Evolutionary conservation across 2,329 filamentous ascomycete species (phyloP).

Genomic region (Sphaceloma murrayae): DNA sequence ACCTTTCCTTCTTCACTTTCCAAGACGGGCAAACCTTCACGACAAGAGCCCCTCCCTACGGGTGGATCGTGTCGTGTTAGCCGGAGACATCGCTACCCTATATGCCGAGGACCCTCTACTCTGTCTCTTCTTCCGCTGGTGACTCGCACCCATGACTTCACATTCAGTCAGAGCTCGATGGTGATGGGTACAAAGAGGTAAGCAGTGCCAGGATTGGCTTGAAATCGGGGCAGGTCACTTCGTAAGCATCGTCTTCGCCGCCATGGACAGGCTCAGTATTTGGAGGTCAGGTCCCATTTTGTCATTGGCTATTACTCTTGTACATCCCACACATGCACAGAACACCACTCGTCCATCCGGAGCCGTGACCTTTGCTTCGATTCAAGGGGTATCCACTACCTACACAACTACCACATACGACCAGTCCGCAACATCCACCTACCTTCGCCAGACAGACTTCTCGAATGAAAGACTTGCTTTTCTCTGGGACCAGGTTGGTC

Average conservation of each 20-base stretch:
- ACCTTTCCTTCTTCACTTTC: background rate
- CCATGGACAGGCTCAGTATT: background rate
- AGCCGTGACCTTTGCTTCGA: constrained; percentile 25
- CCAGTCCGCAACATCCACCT: constrained; percentile 36
- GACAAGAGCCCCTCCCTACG: constrained; percentile 11
- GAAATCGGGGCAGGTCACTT: background rate
- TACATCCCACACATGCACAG: background rate
- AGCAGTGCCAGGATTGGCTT: no score
- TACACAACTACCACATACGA: constrained; percentile 34
- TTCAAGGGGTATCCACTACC: constrained; percentile 24
- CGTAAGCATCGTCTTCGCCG: background rate
- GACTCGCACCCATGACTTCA: constrained; percentile 14
- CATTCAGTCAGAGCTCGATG: background rate
- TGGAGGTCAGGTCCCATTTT: background rate
- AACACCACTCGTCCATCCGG: constrained; percentile 9
- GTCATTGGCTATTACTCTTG: background rate
- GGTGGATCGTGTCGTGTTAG: constrained; percentile 2
- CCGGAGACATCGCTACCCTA: no score
- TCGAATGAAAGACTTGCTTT: constrained; percentile 34
- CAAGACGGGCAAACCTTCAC: constrained; percentile 9
- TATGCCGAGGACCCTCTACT: no score
- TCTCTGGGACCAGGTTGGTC: constrained; percentile 27
- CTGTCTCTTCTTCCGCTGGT: background rate
- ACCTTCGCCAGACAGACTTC: constrained; percentile 37
- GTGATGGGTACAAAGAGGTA: background rate